Percentiles rank a stretch among this genome's conserved stretches.
These are phyloP conservation scores for Phaeotremella fagi DNA, from an alignment of 768 basidiomycete species.

Conservation along the genomic window DNA sequence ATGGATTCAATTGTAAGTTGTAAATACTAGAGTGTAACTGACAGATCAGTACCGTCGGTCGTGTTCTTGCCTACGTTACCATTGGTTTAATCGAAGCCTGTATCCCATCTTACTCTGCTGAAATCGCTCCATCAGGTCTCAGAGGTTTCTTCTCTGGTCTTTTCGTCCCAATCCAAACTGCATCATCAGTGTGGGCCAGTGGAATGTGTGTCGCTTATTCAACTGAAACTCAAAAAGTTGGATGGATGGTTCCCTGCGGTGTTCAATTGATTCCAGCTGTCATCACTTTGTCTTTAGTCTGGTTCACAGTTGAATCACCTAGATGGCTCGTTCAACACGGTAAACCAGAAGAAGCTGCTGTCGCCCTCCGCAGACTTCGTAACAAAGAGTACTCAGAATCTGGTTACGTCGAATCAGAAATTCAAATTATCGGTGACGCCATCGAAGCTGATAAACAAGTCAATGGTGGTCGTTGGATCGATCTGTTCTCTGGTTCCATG, in stretches of 20 bases:
- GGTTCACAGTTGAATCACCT: constrained; percentile 13
- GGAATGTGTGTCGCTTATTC: background rate
- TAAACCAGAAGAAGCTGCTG: background rate
- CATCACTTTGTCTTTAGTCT: background rate
- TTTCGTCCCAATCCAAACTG: background rate
- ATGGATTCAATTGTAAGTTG: constrained; percentile 9
- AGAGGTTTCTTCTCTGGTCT: background rate
- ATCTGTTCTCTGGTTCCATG: constrained; percentile 4
- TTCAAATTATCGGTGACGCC: constrained; percentile 8
- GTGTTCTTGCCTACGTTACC: constrained; percentile 7
- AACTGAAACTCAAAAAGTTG: background rate
- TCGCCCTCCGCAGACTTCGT: background rate
- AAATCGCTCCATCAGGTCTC: background rate
- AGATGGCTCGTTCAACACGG: constrained; percentile 15
- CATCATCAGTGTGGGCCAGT: background rate
- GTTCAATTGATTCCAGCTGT: constrained; percentile 1
- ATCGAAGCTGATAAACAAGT: background rate
- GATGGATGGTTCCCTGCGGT: background rate
- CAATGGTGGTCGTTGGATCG: constrained; percentile 3
- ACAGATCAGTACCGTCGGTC: constrained; percentile 2
- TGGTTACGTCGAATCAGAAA: constrained; percentile 3
- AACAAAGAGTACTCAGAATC: background rate
- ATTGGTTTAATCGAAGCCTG: constrained; percentile 11
- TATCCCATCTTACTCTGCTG: constrained; percentile 7
- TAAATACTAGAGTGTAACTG: background rate